A percentile compares a stretch with the other conserved stretches of the same genome.
Conservation (phyloP, 345 rosid species). For the Eucalyptus brandiana region DNA sequence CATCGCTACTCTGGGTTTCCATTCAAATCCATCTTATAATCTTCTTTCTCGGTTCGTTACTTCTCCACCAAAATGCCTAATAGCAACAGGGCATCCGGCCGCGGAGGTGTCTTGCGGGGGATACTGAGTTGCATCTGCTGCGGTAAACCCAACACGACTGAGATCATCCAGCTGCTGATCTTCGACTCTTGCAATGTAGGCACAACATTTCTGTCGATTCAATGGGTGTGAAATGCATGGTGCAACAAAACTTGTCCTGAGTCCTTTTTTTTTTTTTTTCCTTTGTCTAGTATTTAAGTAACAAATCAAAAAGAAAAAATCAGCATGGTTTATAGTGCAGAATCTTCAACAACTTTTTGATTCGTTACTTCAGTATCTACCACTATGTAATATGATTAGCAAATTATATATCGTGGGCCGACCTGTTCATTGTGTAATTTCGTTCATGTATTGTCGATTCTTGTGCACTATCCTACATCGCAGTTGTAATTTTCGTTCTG, state of each 20-base stretch:
- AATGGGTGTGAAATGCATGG: background rate
- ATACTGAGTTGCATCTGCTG: background rate
- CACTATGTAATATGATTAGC: background rate
- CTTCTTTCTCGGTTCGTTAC: background rate
- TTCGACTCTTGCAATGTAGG: background rate
- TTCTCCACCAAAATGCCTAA: background rate
- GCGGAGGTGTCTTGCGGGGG: background rate
- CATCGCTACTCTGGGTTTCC: background rate
- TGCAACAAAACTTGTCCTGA: background rate
- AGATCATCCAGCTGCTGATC: background rate
- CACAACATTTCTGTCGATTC: background rate
- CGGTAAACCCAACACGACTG: background rate
- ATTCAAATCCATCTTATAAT: background rate
- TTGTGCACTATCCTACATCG: background rate
- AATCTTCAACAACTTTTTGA: background rate
- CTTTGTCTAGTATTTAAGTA: background rate
- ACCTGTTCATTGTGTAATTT: background rate
- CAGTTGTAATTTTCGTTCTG: background rate
- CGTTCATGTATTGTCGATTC: background rate
- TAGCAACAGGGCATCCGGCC: background rate
- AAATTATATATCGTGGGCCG: background rate
- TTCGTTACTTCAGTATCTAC: background rate
- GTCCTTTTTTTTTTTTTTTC: too few species aligned
- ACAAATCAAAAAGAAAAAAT: background rate
- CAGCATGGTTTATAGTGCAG: background rate